A percentile compares a stretch with the other conserved stretches of the same genome.
Evolutionary conservation across 306 rosid species (phyloP).

Genomic region (Glycyrrhiza uralensis): DNA sequence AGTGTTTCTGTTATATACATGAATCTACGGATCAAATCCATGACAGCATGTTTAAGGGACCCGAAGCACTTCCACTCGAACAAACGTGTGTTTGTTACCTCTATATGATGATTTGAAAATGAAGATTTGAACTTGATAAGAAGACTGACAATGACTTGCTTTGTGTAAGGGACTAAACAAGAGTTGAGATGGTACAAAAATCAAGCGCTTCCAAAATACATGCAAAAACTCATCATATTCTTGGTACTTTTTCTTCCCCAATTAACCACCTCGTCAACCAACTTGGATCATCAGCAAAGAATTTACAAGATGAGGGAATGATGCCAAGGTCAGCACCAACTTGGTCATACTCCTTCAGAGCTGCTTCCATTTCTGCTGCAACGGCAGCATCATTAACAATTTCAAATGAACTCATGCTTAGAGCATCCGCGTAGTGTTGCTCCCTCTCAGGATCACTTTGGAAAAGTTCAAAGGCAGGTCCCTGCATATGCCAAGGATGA

Average conservation of each 20-base stretch:
- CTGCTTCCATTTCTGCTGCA: slow-evolving; percentile 77
- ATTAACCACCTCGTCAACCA: slow-evolving; percentile 90
- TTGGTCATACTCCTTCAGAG: slow-evolving; percentile 71
- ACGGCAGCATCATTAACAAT: slow-evolving; percentile 45
- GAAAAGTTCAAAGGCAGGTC: slow-evolving; percentile 66
- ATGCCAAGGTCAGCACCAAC: slow-evolving; percentile 85
- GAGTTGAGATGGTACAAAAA: slow-evolving; percentile 12
- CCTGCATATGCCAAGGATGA: slow-evolving; percentile 43
- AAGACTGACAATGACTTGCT: slow-evolving; percentile 21
- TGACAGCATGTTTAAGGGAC: too few relatives aligned
- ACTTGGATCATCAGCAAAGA: slow-evolving; percentile 72
- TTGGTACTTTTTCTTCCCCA: slow-evolving; percentile 70
- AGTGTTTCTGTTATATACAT: too few relatives aligned
- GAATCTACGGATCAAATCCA: too few relatives aligned
- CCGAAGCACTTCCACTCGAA: too few relatives aligned
- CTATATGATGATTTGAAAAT: not conserved
- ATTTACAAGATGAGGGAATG: slow-evolving; percentile 65
- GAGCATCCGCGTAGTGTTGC: slow-evolving; percentile 66
- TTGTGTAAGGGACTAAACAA: not conserved
- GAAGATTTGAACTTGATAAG: not conserved
- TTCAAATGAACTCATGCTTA: slow-evolving; percentile 52
- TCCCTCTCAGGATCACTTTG: slow-evolving; percentile 61
- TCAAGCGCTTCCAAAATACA: not conserved
- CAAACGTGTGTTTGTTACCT: too few relatives aligned
- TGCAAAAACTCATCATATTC: slow-evolving; percentile 29